A percentile compares a stretch with the other conserved stretches of the same genome.
Evolutionary conservation across 2,329 filamentous ascomycete species (phyloP).

Genomic region (Colletotrichum nymphaeae): DNA sequence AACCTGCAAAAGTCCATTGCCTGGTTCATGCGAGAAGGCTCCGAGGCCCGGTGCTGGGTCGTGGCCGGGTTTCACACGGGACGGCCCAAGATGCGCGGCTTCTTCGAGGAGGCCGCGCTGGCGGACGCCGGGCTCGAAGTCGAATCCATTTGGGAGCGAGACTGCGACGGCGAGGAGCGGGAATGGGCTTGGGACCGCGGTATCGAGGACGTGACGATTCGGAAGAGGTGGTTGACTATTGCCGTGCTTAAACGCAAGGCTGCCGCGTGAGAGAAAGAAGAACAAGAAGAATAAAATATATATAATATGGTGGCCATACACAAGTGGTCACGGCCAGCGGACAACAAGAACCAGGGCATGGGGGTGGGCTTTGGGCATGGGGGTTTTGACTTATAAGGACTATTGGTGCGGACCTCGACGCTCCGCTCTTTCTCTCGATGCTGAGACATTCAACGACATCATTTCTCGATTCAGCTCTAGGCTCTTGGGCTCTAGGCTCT

Average conservation of each 20-base stretch:
- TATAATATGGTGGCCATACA: no score
- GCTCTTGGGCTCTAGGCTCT: no score
- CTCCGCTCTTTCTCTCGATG: no score
- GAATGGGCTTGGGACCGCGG: constrained; percentile 71
- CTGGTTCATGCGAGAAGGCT: constrained; percentile 65
- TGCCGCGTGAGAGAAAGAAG: neutral
- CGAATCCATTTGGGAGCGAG: constrained; percentile 76
- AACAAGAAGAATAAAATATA: no score
- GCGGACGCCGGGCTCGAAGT: constrained; percentile 64
- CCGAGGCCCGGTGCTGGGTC: constrained; percentile 68
- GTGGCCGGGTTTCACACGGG: constrained; percentile 81
- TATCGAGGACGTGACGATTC: constrained; percentile 67
- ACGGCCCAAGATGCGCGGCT: constrained; percentile 71
- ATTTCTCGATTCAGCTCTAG: no score
- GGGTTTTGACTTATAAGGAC: constrained; percentile 13
- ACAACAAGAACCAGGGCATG: no score
- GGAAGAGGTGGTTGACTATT: constrained; percentile 79
- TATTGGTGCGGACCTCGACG: no score
- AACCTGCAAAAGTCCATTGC: constrained; percentile 72
- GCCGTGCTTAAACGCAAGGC: constrained; percentile 58
- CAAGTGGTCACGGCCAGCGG: no score
- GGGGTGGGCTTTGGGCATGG: neutral
- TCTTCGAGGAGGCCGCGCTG: constrained; percentile 66
- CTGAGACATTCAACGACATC: no score
- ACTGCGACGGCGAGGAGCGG: constrained; percentile 72